Base-by-base conservation (phyloP, 306 rosid genomes). In the Cicer judaicum region DNA sequence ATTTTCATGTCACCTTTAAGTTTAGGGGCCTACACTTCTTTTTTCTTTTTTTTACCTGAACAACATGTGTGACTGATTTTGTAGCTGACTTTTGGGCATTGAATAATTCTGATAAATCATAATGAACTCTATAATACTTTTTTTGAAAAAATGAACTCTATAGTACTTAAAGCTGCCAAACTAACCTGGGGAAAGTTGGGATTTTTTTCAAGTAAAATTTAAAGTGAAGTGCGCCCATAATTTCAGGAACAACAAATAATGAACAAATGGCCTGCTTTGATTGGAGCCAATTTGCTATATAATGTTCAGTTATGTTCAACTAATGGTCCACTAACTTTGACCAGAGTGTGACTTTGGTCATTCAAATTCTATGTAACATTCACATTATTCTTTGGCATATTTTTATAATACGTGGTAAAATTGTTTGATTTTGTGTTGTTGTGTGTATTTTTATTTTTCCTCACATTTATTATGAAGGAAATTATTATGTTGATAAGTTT, bases 11-110 rank as follows among this genome's bases (percentile, higher is more conserved):
- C 15, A 0, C 46, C 21, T 70, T 81, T 75, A 18, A 79, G 77
- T 84, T 74, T 41, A 8, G 56, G 85, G 92, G 62, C 87, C 88
- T 84, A 74, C 87, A 18, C 4, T 52, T 42, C 21, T 19, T 19
- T 19, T 19, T 19, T 24, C 2, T n/a, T 24, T n/a, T n/a, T 78
- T 78, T 49, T 56, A 68, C 74, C 65, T 7, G 7, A 19, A 49
- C n/a, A 67, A 38, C 15, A n/a, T 47, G 13, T 74, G 69, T 44
- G 64, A 18, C 54, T 40, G 11, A 8, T 56, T 56, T 49, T 40
- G 68, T 62, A 63, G 68, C 13, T 75, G 75, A 70, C 82, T 49
- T 47, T 13, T 1, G n/a, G 79, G 68, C 71, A 72, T 36, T 50
- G 79, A 76, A 82, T 72, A 64, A 81, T 70, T 65, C 68, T 41